Percentiles rank a stretch among this genome's conserved stretches.
These are phyloP conservation scores for Candida frijolesensis DNA, from an alignment of 1,139 yeast genomes.

Conservation along the genomic window DNA sequence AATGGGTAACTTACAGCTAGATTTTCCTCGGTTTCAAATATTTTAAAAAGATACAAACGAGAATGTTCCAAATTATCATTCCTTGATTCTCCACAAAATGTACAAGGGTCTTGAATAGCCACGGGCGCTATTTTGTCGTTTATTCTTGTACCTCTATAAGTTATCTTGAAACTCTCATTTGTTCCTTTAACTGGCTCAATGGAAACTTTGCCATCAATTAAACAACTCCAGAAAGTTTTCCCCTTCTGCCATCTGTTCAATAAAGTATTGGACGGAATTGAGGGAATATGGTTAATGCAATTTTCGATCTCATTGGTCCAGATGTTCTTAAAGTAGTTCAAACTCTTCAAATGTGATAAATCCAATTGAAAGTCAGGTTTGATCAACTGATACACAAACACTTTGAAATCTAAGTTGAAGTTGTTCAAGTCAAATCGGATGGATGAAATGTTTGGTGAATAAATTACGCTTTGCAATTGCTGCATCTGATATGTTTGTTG, in stretches of 20 bases:
- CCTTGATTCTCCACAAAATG: conserved; percentile 79
- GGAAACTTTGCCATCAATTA: conserved; percentile 78
- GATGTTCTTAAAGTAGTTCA: conserved; percentile 64
- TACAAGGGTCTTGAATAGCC: conserved; percentile 74
- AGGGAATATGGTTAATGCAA: conserved; percentile 35
- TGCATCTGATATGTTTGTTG: conserved; percentile 16
- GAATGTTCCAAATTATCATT: conserved; percentile 74
- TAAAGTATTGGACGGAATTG: conserved; percentile 31
- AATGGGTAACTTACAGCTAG: conserved; percentile 53
- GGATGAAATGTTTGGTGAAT: conserved; percentile 58
- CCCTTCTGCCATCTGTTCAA: conserved; percentile 51
- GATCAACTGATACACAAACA: conserved; percentile 36
- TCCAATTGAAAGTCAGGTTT: conserved; percentile 42
- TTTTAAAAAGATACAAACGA: conserved; percentile 68
- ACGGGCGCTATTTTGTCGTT: conserved; percentile 49
- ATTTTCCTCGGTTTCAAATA: conserved; percentile 27
- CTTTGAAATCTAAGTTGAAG: conserved; percentile 45
- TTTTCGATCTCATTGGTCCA: conserved; percentile 83
- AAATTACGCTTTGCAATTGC: conserved; percentile 32
- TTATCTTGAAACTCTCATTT: conserved; percentile 64
- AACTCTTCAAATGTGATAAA: conserved; percentile 47
- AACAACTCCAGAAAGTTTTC: conserved; percentile 59
- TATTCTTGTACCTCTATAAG: conserved; percentile 21
- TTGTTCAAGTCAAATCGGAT: conserved; percentile 59
- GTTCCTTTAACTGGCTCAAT: conserved; percentile 88